These are phyloP conservation scores for Entomortierella chlamydospora DNA, from an alignment of 192 early-diverging fungal genomes.

Conservation along the genomic window DNA sequence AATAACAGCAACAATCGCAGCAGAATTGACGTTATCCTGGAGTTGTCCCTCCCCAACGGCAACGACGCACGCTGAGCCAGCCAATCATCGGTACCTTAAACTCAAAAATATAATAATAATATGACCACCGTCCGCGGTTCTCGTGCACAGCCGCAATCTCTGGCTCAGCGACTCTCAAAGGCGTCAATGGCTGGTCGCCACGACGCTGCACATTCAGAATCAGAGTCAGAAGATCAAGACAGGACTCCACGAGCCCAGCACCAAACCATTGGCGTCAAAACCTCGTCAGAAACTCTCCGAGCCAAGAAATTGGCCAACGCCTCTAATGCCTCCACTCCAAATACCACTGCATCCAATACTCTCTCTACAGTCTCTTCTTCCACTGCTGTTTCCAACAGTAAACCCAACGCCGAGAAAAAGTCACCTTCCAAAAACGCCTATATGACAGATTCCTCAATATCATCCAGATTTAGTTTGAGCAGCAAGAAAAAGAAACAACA, in stretches of 20 bases:
- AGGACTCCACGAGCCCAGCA: slow-evolving; percentile 15
- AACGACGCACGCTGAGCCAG: not conserved
- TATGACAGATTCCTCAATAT: not conserved
- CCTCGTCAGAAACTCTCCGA: slow-evolving; percentile 26
- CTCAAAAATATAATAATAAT: not conserved
- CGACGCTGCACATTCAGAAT: not conserved
- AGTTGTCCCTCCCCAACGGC: not conserved
- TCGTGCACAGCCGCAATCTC: slow-evolving; percentile 1
- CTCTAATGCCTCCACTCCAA: slow-evolving; percentile 1
- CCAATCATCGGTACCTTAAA: not conserved
- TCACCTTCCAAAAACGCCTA: not conserved
- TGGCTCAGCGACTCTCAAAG: not conserved
- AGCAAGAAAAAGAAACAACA: slow-evolving; percentile 33
- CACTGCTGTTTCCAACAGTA: slow-evolving; percentile 13
- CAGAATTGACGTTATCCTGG: not conserved
- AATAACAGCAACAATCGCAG: not conserved
- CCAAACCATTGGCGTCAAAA: slow-evolving; percentile 13
- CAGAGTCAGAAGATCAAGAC: slow-evolving; percentile 20
- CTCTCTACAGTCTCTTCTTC: slow-evolving; percentile 1
- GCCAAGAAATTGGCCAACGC: not conserved
- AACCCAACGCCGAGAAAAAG: not conserved
- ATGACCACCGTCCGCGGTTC: not conserved
- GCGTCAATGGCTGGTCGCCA: not conserved
- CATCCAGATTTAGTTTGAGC: slow-evolving; percentile 23
- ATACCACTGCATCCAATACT: not conserved